These are phyloP conservation scores for Fusarium coicis DNA, from an alignment of 2,329 filamentous ascomycete genomes.

Conservation along the genomic window DNA sequence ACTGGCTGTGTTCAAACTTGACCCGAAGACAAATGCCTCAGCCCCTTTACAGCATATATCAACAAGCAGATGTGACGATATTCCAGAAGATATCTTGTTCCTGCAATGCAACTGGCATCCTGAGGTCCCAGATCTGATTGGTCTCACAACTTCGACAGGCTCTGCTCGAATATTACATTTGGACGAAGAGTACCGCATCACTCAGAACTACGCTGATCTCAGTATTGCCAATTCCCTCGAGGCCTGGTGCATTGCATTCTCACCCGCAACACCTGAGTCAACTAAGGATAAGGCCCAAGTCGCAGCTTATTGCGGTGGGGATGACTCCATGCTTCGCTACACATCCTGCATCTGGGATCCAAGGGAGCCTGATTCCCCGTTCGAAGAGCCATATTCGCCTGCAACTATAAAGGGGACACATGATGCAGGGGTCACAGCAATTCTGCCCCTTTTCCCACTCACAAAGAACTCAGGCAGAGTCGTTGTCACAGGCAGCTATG, in stretches of 20 bases:
- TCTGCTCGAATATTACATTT: constrained; percentile 67
- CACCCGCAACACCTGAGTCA: constrained; percentile 45
- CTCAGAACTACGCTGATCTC: constrained; percentile 47
- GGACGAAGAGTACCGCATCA: constrained; percentile 54
- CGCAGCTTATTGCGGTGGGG: constrained; percentile 75
- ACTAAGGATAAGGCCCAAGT: constrained; percentile 43
- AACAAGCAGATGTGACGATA: constrained; percentile 58
- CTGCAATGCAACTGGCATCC: constrained; percentile 82
- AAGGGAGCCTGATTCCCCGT: constrained; percentile 10
- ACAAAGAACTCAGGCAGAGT: constrained; percentile 61
- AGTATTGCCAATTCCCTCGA: constrained; percentile 68
- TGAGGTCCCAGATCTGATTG: constrained; percentile 63
- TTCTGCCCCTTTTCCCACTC: constrained; percentile 72
- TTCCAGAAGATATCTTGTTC: constrained; percentile 71
- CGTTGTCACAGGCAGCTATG: constrained; percentile 89
- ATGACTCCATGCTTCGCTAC: constrained; percentile 73
- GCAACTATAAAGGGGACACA: constrained; percentile 63
- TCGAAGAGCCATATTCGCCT: constrained; percentile 41
- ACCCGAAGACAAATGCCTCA: constrained; percentile 49
- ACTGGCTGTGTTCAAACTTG: constrained; percentile 71
- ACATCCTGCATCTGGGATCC: constrained; percentile 48
- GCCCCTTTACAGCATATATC: constrained; percentile 53
- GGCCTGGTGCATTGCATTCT: constrained; percentile 78
- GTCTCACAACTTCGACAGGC: constrained; percentile 77
- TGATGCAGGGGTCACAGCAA: constrained; percentile 86